phyloP scores from a whole-genome alignment of 805 yeast species.

The Grigorovia humatica region DNA sequence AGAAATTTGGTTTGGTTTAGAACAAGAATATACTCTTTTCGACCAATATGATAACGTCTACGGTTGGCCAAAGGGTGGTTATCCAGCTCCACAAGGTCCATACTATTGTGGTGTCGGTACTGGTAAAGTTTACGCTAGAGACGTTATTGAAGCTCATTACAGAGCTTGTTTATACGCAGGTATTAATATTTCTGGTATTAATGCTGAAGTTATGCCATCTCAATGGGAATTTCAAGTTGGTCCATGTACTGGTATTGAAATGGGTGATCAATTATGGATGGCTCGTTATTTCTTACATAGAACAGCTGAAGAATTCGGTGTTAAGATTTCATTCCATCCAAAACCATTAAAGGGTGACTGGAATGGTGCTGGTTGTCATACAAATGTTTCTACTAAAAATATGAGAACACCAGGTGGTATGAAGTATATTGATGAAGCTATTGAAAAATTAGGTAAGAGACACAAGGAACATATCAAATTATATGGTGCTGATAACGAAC shows the following conservation, averaged over 20 bases:
- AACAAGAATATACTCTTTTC: constrained; percentile 96
- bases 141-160: constrained; percentile 97
- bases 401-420: constrained; percentile 97
- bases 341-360: constrained; percentile 98
- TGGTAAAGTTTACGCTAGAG: constrained; percentile 96
- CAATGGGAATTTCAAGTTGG: constrained; percentile 99
- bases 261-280: constrained; percentile 97
- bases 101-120: constrained; percentile 99
- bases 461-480: constrained; percentile 92
- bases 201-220: constrained; percentile 99
- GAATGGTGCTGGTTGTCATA: constrained; percentile 99
- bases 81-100: constrained; percentile 99
- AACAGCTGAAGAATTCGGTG: constrained; percentile 98
- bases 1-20: constrained; percentile 94
- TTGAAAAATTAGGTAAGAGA: constrained; percentile 88
- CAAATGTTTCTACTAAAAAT: constrained; percentile 84
- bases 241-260: constrained; percentile 86
- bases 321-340: constrained; percentile 98
- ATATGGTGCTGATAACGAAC: constrained; percentile 91
- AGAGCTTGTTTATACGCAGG: constrained; percentile 95
- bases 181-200: constrained; percentile 84
- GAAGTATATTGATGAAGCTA: constrained; percentile 85
- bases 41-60: constrained; percentile 83
- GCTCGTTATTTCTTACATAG: constrained; percentile 88
- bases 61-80: constrained; percentile 99